Evolutionary conservation across 345 rosid genomes (phyloP), one percentile per base, ranked within the genome.

Genomic region (Acer negundo): DNA sequence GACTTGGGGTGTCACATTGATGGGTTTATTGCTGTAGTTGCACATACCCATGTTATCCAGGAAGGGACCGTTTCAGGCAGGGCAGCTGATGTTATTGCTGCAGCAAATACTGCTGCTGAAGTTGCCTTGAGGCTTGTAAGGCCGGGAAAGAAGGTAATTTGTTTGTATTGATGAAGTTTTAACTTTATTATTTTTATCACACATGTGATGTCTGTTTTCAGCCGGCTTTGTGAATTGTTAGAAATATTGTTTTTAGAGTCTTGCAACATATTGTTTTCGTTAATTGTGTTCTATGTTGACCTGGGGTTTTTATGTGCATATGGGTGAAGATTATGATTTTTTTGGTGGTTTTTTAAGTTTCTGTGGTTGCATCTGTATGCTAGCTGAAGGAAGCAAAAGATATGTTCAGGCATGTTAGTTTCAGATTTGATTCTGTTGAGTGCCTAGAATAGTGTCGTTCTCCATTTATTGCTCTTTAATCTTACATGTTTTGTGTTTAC

Each of bases 1-100:
- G 98, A 97, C 76, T 79, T 97, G 95, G 99, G 99, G 24, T 94
- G 97, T 68, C 99, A 97, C 76, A 94, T 97, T 64, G 97, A 94
- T 84, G 99, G 99, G n/a, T 93, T 97, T 79, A 94, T 97, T 84
- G 98, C 98, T 24, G 89, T 94, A 20, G 97, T 94, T 78, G 99
- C 85, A 1, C 98, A 92, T 66, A 97, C 97, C 0, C 95, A 91
- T 89, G 95, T 87, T 79, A 78, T 94, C 74, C 97, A 90, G 78
- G 89, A 80, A 38, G 97, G 97, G 1, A 87, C 93, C 1, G 71
- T 94, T 40, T 89, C 61, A 7, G 97, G 97, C 47, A 91, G 92
- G 77, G 85, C 90, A 75, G 97, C 97, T 82, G 97, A 97, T 86
- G 97, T 91, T 76, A 85, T 97, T 81, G 92, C 94, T 38, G 99